Evolutionary conservation across 2,329 filamentous ascomycete genomes (phyloP).

Genomic region (Claviceps quebecensis): DNA sequence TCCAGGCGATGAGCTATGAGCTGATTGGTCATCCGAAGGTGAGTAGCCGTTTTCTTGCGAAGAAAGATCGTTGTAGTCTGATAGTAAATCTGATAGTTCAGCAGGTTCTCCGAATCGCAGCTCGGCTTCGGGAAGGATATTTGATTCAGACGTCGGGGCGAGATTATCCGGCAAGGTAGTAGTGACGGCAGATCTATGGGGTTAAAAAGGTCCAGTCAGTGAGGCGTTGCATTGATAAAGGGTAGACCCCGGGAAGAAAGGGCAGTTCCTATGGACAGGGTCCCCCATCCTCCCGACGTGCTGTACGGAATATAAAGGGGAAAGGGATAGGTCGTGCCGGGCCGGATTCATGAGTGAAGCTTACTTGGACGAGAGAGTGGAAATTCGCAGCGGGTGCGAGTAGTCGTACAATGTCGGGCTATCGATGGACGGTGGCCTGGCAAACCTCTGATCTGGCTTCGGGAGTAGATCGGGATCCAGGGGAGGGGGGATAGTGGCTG

Average conservation of each 20-base stretch:
- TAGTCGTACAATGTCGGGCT: slow-evolving; percentile 51
- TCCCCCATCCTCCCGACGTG: too few relatives aligned
- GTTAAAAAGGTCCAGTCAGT: slow-evolving; percentile 13
- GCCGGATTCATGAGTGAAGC: slow-evolving; percentile 6
- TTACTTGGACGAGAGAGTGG: slow-evolving; percentile 14
- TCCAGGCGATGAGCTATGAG: slow-evolving; percentile 14
- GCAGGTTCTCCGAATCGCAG: slow-evolving; percentile 29
- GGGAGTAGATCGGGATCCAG: slow-evolving; percentile 24
- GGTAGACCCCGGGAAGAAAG: background rate
- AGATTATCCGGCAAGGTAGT: slow-evolving; percentile 11
- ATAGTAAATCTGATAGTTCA: slow-evolving; percentile 25
- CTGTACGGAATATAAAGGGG: too few relatives aligned
- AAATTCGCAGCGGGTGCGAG: slow-evolving; percentile 17
- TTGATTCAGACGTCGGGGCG: slow-evolving; percentile 14
- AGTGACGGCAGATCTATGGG: slow-evolving; percentile 13
- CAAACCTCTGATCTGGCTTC: slow-evolving; percentile 38
- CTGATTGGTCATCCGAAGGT: slow-evolving; percentile 10
- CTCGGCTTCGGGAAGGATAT: slow-evolving; percentile 26
- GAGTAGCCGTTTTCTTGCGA: slow-evolving; percentile 19
- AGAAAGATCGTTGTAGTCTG: slow-evolving; percentile 30
- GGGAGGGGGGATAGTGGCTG: slow-evolving; percentile 7
- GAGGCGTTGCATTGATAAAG: too few relatives aligned
- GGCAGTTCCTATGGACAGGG: background rate
- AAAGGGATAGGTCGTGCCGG: too few relatives aligned
- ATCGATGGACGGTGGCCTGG: slow-evolving; percentile 41